Conservation (phyloP, 2,329 filamentous ascomycete species). For the Endocalyx cinctus region DNA sequence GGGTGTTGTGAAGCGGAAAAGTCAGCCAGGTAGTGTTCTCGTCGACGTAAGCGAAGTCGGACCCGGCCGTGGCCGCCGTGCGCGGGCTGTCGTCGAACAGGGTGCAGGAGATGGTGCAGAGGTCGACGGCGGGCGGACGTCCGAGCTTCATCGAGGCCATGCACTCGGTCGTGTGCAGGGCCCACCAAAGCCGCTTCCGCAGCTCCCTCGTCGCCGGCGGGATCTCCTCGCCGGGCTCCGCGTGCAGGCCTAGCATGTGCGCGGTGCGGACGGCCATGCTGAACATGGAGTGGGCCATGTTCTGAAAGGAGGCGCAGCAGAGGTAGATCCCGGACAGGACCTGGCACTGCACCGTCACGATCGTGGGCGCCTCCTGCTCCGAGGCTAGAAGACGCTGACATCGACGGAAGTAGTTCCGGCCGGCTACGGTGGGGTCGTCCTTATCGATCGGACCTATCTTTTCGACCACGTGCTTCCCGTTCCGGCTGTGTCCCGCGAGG, state of each 20-base stretch:
- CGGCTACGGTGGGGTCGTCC: constrained; percentile 35
- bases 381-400: constrained; percentile 35
- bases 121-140: constrained; percentile 32
- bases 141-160: constrained; percentile 42
- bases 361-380: constrained; percentile 41
- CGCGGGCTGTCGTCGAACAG: constrained; percentile 32
- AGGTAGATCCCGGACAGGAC: constrained; percentile 41
- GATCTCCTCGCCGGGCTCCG: constrained; percentile 39
- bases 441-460: no score
- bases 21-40: constrained; percentile 32
- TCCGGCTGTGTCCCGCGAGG: constrained; percentile 4
- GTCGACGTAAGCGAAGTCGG: constrained; percentile 23
- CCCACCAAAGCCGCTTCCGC: constrained; percentile 48
- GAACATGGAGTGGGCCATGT: constrained; percentile 37
- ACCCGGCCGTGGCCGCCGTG: constrained; percentile 20
- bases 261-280: constrained; percentile 38
- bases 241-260: constrained; percentile 41
- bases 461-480: no score
- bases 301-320: constrained; percentile 41
- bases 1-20: constrained; percentile 28
- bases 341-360: constrained; percentile 43
- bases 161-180: constrained; percentile 41
- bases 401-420: constrained; percentile 40
- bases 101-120: constrained; percentile 26
- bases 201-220: constrained; percentile 8